A percentile compares a stretch with the other conserved stretches of the same genome.
These are phyloP conservation scores for Dactylellina sp. DNA, from an alignment of 2,329 filamentous ascomycete species.

Conservation along the genomic window DNA sequence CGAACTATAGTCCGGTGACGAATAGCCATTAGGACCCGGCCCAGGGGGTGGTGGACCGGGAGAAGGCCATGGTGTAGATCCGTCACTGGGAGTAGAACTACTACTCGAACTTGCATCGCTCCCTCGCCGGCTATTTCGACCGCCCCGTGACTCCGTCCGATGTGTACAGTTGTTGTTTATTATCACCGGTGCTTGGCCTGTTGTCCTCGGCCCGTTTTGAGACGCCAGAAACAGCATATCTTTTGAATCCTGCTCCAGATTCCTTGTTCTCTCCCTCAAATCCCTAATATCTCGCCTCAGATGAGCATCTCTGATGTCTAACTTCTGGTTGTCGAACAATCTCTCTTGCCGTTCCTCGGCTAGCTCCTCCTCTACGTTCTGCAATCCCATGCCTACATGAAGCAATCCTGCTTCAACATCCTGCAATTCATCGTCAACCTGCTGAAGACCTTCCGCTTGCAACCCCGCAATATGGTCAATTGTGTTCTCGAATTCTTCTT, in stretches of 20 bases:
- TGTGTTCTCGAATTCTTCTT: constrained; percentile 15
- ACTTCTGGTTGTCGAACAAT: neutral
- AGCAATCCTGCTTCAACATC: no score
- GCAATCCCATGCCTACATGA: no score
- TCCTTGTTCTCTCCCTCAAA: constrained; percentile 25
- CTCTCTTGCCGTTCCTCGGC: constrained; percentile 9
- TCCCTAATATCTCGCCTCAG: constrained; percentile 23
- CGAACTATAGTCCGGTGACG: neutral
- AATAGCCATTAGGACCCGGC: constrained; percentile 13
- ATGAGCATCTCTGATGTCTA: constrained; percentile 5
- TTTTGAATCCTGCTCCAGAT: constrained; percentile 35
- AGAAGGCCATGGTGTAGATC: neutral
- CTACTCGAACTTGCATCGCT: neutral
- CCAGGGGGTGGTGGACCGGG: constrained; percentile 6
- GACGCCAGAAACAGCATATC: constrained; percentile 22
- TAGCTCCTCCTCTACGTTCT: neutral
- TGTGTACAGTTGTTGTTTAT: constrained; percentile 38
- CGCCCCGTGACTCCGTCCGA: constrained; percentile 3
- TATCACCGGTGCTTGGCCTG: constrained; percentile 10
- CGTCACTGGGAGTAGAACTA: neutral
- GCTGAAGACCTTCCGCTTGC: constrained; percentile 8
- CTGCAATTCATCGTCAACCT: constrained; percentile 13
- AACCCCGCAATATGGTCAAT: neutral
- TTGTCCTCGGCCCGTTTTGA: neutral
- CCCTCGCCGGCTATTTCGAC: no score